Evolutionary conservation across 257 asterid species (phyloP).

Genomic region (Linderniella brevidens): DNA sequence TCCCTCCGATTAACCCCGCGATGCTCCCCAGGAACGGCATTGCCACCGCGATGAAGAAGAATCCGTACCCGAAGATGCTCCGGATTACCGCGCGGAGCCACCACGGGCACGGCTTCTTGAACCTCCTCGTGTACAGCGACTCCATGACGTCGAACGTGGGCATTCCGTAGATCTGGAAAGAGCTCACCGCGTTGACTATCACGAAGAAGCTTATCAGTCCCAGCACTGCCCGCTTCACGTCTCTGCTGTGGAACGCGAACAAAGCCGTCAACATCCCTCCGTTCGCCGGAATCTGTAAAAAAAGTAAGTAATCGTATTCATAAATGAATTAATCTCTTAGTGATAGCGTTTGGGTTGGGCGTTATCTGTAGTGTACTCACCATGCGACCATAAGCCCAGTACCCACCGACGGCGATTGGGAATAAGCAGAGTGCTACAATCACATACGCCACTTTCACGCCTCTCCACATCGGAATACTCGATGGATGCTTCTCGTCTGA

Average conservation of each 20-base stretch:
- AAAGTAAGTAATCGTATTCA: background rate
- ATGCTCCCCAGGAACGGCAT: conserved; percentile 64
- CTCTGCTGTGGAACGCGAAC: conserved; percentile 34
- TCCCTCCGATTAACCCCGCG: conserved; percentile 70
- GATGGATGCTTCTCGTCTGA: conserved; percentile 89
- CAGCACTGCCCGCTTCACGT: conserved; percentile 27
- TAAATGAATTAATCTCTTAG: background rate
- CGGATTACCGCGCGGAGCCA: conserved; percentile 54
- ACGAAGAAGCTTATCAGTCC: conserved; percentile 42
- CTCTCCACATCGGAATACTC: conserved; percentile 84
- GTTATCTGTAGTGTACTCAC: conserved; percentile 14
- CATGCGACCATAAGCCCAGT: conserved; percentile 74
- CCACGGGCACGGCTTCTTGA: conserved; percentile 68
- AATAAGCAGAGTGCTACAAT: conserved; percentile 61
- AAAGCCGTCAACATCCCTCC: conserved; percentile 70
- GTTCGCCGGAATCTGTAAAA: conserved; percentile 44
- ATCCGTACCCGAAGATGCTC: conserved; percentile 34
- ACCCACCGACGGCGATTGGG: conserved; percentile 69
- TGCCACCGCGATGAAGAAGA: conserved; percentile 70
- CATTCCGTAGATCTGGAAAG: conserved; percentile 84
- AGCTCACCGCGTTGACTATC: conserved; percentile 49
- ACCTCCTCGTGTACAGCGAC: conserved; percentile 34
- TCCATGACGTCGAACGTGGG: conserved; percentile 68
- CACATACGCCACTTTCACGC: conserved; percentile 49
- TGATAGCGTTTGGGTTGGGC: no score